Conservation (phyloP, 148 eudicot species). For the Camellia japonica region DNA sequence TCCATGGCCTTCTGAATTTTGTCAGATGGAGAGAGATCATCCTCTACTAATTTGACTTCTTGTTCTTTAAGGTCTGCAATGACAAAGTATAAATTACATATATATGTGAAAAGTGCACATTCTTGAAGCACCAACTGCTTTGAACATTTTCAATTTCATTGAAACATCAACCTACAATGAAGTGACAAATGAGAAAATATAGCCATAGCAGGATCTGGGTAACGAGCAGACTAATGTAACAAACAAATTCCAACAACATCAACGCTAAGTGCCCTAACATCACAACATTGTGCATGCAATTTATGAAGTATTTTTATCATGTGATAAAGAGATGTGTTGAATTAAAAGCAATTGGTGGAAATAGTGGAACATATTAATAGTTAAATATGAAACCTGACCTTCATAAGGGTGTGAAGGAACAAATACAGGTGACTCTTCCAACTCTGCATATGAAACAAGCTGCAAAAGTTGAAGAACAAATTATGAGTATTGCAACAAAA, state of each 20-base stretch:
- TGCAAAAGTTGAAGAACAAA: constrained; percentile 35
- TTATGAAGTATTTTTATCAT: not conserved
- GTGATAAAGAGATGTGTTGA: not conserved
- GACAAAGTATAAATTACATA: not conserved
- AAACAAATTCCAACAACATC: not conserved
- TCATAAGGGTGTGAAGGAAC: constrained; percentile 56
- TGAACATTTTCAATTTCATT: not conserved
- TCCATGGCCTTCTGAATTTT: constrained; percentile 59
- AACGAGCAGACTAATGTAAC: not conserved
- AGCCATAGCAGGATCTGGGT: not conserved
- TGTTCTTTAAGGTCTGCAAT: constrained; percentile 47
- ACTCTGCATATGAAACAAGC: constrained; percentile 79
- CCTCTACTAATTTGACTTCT: constrained; percentile 39
- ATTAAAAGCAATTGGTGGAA: not conserved
- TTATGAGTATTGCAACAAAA: not conserved
- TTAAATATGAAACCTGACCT: constrained; percentile 37
- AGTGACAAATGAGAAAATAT: not conserved
- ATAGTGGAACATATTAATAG: not conserved
- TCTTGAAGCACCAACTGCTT: not conserved
- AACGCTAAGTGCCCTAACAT: not conserved
- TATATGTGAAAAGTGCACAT: not conserved
- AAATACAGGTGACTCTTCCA: constrained; percentile 74
- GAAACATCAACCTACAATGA: not conserved
- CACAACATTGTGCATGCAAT: not conserved
- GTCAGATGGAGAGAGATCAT: constrained; percentile 43